Evolutionary conservation across 805 yeast species (phyloP).

Genomic region (Saturnispora saitoi): DNA sequence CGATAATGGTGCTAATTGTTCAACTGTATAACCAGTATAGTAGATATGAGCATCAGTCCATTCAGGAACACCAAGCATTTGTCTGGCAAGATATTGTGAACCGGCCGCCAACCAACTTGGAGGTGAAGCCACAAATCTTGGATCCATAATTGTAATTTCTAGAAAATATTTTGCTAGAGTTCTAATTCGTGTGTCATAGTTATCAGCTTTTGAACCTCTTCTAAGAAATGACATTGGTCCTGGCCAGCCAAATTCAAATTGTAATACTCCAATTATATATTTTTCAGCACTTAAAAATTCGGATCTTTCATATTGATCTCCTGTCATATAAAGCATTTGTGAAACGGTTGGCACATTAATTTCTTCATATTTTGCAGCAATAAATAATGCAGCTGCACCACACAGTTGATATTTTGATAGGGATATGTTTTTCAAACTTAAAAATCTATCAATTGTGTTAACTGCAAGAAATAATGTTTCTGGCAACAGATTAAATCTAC

Average conservation of each 20-base stretch:
- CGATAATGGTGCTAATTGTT: conserved; percentile 77
- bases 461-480: conserved; percentile 79
- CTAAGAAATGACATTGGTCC: conserved; percentile 87
- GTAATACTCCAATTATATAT: conserved; percentile 59
- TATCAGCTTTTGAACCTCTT: conserved; percentile 85
- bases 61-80: conserved; percentile 60
- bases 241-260: conserved; percentile 75
- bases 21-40: conserved; percentile 85
- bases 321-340: conserved; percentile 78
- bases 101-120: conserved; percentile 79
- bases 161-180: conserved; percentile 80
- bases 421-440: conserved; percentile 64
- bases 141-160: conserved; percentile 70
- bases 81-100: conserved; percentile 73
- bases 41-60: conserved; percentile 86
- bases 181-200: conserved; percentile 73
- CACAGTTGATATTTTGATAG: conserved; percentile 84
- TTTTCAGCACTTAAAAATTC: conserved; percentile 79
- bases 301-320: conserved; percentile 66
- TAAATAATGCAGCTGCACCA: conserved; percentile 82
- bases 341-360: conserved; percentile 81
- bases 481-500: conserved; percentile 70
- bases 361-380: conserved; percentile 93
- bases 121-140: conserved; percentile 57
- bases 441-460: conserved; percentile 78